Conservation (phyloP, 495 filamentous ascomycete genomes). For the Penicillium lagena region DNA sequence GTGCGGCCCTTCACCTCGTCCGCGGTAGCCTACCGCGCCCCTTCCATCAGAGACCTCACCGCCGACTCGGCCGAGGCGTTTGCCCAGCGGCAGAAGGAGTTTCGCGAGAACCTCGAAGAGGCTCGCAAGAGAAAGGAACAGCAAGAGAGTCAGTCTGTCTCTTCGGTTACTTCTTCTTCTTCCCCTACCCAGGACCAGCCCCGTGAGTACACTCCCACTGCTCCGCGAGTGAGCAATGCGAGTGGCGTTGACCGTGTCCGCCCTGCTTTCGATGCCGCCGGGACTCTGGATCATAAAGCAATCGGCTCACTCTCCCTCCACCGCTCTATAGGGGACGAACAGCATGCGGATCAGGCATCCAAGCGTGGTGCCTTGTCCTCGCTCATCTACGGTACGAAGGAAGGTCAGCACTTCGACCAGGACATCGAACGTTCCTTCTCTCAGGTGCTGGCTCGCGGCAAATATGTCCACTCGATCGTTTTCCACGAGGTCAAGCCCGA, state of each 20-base stretch:
- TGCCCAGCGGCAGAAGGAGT: conserved; percentile 73
- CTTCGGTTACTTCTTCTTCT: conserved; percentile 38
- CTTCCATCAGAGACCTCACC: conserved; percentile 81
- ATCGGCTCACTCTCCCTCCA: conserved; percentile 63
- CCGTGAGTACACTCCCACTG: conserved; percentile 50
- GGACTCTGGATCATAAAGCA: conserved; percentile 37
- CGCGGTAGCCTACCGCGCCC: conserved; percentile 48
- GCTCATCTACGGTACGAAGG: conserved; percentile 93
- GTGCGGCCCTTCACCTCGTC: conserved; percentile 58
- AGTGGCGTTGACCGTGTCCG: conserved; percentile 23
- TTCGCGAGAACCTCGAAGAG: conserved; percentile 74
- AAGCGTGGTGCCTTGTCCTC: conserved; percentile 50
- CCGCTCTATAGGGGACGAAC: conserved; percentile 43
- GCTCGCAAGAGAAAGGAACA: conserved; percentile 67
- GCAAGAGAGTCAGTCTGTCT: conserved; percentile 73
- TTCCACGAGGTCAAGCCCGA: conserved; percentile 96
- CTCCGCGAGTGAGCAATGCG: conserved; percentile 51
- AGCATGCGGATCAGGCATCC: conserved; percentile 41
- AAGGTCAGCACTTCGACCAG: conserved; percentile 83
- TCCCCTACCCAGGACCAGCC: conserved; percentile 7
- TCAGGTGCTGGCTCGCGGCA: conserved; percentile 88
- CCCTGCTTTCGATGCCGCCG: conserved; percentile 33
- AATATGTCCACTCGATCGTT: conserved; percentile 97
- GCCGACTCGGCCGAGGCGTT: conserved; percentile 64
- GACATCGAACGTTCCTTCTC: conserved; percentile 94